phyloP scores from a whole-genome alignment of 371 early-diverging fungal species.

The Choanephora cucurbitarum region DNA sequence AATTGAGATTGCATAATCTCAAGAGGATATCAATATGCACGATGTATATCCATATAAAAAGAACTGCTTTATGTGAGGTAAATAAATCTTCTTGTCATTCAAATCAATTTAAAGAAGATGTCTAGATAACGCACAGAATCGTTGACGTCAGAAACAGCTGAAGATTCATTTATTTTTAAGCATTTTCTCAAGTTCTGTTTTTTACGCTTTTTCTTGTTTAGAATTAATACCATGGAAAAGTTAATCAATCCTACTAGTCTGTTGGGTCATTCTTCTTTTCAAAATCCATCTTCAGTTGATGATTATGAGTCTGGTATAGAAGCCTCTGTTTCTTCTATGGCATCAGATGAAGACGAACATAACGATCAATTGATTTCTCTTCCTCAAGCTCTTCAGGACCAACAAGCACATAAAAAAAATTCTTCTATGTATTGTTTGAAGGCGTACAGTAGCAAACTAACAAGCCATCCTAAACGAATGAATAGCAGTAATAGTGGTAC shows the following conservation, averaged over 20 bases:
- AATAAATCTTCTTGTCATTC: too few relatives aligned
- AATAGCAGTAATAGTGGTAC: slow-evolving; percentile 22
- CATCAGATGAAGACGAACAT: slow-evolving; percentile 15
- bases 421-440: slow-evolving; percentile 1
- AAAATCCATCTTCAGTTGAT: slow-evolving; percentile 8
- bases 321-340: slow-evolving; percentile 27
- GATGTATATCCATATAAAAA: too few relatives aligned
- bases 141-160: too few relatives aligned
- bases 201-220: background rate
- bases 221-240: slow-evolving; percentile 7
- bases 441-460: background rate
- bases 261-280: slow-evolving; percentile 7
- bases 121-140: too few relatives aligned
- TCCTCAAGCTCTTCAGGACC: background rate
- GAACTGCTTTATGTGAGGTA: too few relatives aligned
- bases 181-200: background rate
- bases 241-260: background rate
- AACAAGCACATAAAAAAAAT: background rate
- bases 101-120: too few relatives aligned
- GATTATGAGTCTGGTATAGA: slow-evolving; percentile 25
- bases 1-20: too few relatives aligned
- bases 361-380: too few relatives aligned
- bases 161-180: too few relatives aligned
- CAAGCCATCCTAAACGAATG: slow-evolving; percentile 11
- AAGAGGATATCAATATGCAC: too few relatives aligned